Base-by-base conservation (phyloP, 1,284 basidiomycete genomes). In the Marasmius sp. region DNA sequence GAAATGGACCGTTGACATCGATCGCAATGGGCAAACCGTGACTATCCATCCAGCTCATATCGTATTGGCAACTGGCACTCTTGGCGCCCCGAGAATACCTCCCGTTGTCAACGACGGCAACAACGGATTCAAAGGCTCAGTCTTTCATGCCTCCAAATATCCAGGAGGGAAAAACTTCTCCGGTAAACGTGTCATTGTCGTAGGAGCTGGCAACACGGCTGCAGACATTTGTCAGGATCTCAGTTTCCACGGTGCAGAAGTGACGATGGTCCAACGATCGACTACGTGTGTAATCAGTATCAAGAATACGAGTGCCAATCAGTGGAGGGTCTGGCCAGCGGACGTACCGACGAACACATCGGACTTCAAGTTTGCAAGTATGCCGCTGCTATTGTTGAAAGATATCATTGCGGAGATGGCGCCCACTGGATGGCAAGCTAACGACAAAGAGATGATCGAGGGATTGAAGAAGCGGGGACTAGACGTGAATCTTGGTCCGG, bases 281-380 rank as follows among this genome's bases (percentile, higher is more conserved):
- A 67, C 71, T 6, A 79, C 78, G 1, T 76, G 73, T 54, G 73
- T 81, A 14, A 72, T 79, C 33, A 70, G 73, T 2, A 68, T 72
- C 6, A 62, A 66, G 48, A 75, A 68, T 37, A 67, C 72, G 47
- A 70, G 57, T 6, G 64, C 47, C 27, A 59, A 59, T 47, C 62
- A 78, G 47, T 65, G 66, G 34, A 58, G 55, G 6, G 60, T 67
- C 3, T 85, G 76, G 72, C 77, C 78, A 27, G 75, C 79, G 59
- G 77, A 73, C 18, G 73, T 77, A 3, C 78, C 81, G 1, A 65
- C 73, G 1, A 77, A 80, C 6, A 70, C 79, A 7, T 75, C 79
- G 36, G 84, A 87, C 69, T 74, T 86, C 58, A 75, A 75, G 62
- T 72, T 75, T 49, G 70, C 72, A 18, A 72, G 78, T 10, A 71